Conservation (phyloP, 306 rosid species). For the Cicer chorassanicum region DNA sequence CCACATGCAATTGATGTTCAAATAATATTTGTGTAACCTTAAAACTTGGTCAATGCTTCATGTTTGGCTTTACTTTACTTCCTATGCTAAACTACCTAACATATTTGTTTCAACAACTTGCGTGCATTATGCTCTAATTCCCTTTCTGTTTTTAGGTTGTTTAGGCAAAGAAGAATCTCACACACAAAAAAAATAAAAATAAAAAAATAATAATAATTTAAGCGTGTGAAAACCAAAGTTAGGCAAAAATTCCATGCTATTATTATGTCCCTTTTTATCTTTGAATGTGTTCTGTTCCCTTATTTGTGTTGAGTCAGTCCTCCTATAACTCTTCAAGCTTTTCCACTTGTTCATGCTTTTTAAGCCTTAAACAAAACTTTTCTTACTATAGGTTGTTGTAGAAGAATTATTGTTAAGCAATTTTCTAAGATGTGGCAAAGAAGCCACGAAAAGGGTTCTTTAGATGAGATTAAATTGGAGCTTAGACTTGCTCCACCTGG, state of each 20-base stretch:
- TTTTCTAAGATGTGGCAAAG: conserved; percentile 46
- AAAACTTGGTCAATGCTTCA: conserved; percentile 29
- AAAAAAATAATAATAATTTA: conserved; percentile 36
- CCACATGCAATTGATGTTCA: no score
- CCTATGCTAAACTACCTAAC: conserved; percentile 62
- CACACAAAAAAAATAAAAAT: conserved; percentile 42
- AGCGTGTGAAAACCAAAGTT: conserved; percentile 24
- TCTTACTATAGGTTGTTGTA: conserved; percentile 13
- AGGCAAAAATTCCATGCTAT: background rate
- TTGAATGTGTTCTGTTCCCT: conserved; percentile 34
- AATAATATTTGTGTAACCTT: no score
- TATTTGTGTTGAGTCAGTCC: conserved; percentile 17
- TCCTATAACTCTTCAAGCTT: conserved; percentile 23
- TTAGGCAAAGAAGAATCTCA: conserved; percentile 59
- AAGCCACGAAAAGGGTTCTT: conserved; percentile 44
- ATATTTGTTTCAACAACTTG: conserved; percentile 53
- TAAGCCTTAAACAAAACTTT: conserved; percentile 22
- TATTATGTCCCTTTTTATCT: conserved; percentile 36
- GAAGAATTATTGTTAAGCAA: conserved; percentile 5
- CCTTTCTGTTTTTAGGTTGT: conserved; percentile 56
- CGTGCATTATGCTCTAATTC: conserved; percentile 63
- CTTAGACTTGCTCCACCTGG: conserved; percentile 95
- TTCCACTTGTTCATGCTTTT: conserved; percentile 2
- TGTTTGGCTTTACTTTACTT: conserved; percentile 57
- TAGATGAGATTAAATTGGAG: conserved; percentile 76